Conservation (phyloP, 2,329 filamentous ascomycete genomes). For the Xylariaceae sp. region DNA sequence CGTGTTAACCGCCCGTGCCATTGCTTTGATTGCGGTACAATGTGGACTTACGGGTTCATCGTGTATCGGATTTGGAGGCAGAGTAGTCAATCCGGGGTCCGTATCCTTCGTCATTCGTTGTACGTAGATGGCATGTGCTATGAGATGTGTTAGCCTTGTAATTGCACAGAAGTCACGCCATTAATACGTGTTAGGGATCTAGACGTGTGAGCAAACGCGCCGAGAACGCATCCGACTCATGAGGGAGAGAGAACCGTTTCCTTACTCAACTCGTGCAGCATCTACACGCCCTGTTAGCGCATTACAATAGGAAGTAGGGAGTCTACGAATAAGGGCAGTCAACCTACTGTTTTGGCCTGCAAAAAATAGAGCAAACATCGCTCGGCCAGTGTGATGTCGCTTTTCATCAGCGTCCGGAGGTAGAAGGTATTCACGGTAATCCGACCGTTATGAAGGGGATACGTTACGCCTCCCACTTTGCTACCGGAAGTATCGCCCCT, state of each 20-base stretch:
- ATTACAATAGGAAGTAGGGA: background rate
- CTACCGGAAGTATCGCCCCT: too few species aligned
- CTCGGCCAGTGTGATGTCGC: constrained; percentile 10
- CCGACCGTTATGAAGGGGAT: rapidly evolving
- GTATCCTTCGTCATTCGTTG: background rate
- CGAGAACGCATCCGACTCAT: background rate
- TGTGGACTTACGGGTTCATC: constrained; percentile 1
- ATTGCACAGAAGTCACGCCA: too few species aligned
- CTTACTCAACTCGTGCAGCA: constrained; percentile 17
- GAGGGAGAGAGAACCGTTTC: background rate
- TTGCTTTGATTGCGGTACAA: background rate
- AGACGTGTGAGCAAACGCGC: background rate
- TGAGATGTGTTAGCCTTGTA: background rate
- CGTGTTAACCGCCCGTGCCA: background rate
- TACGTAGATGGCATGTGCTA: background rate
- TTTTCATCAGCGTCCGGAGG: background rate
- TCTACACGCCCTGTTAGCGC: constrained; percentile 2
- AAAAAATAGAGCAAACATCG: background rate
- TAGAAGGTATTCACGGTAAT: background rate
- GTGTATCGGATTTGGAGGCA: background rate
- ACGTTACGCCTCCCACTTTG: background rate
- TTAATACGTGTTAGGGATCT: background rate
- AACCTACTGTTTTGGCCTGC: background rate
- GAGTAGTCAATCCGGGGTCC: background rate
- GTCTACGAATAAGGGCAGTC: background rate